Evolutionary conservation across 176 grass and related monocot genomes (phyloP).

Genomic region (Hyparrhenia diplandra): DNA sequence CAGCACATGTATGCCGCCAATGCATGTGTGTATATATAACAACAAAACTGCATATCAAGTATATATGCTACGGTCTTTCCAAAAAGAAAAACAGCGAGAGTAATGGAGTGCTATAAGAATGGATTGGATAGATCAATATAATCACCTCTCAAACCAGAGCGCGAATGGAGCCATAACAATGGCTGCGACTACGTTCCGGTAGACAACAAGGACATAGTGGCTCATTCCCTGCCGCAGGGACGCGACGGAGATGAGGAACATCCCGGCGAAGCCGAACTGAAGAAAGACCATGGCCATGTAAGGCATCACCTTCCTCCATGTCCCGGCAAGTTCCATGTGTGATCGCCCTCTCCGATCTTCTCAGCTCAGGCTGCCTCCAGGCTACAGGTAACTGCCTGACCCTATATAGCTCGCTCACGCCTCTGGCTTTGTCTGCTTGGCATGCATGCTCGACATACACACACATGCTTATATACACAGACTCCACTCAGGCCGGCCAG

Average conservation of each 20-base stretch:
- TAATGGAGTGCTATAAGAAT: too few species aligned
- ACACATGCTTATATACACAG: conserved; percentile 27
- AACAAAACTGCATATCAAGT: too few species aligned
- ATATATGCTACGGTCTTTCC: too few species aligned
- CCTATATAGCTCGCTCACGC: conserved; percentile 8
- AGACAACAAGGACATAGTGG: conserved; percentile 94
- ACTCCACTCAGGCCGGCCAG: background rate
- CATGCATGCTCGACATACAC: background rate
- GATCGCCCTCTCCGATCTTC: background rate
- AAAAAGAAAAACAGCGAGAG: too few species aligned
- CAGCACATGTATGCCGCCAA: too few species aligned
- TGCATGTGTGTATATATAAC: too few species aligned
- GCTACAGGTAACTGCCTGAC: conserved; percentile 2
- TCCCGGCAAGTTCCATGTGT: conserved; percentile 46
- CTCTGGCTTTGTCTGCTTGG: conserved; percentile 19
- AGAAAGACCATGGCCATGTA: conserved; percentile 85
- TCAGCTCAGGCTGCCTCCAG: background rate
- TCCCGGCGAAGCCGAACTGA: conserved; percentile 74
- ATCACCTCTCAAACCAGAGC: conserved; percentile 77
- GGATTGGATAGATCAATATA: background rate
- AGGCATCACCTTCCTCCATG: conserved; percentile 67
- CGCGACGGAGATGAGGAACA: conserved; percentile 68
- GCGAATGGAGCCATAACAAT: conserved; percentile 59
- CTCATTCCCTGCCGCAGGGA: conserved; percentile 85
- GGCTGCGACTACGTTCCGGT: conserved; percentile 58